Base-by-base conservation (phyloP, 345 rosid species). In the Syzygium oleosum region DNA sequence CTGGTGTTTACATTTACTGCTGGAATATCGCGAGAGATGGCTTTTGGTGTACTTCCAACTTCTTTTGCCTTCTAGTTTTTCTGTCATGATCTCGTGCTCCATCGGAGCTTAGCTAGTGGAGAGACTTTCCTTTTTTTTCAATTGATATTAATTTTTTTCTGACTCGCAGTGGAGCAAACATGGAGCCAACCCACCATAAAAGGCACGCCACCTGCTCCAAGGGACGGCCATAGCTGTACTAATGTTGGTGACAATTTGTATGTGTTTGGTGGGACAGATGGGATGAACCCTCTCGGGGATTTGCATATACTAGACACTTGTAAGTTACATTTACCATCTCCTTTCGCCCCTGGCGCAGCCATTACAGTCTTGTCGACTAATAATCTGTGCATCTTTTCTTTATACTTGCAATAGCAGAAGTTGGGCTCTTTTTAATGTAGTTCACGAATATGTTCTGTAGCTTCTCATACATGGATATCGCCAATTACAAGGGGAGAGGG, bases 261-360 rank as follows among this genome's bases (percentile, higher is more conserved):
- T 58, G 96, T 97, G 65, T 96, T 97, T 88, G 99, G 99, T 87
- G 99, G 99, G 88, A 96, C 99, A 54, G 99, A 97, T 93, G 98
- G 99, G 84, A 68, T 52, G 87, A 93, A 92, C 51, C 96, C 97
- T 90, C 97, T 96, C 61, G 93, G 90, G 65, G 98, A 98, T 94
- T 90, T 98, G 91, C 90, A 93, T 88, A 92, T 96, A 89, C 91
- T 96, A 80, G 96, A 96, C 84, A 94, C 98, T 53, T 90, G 99
- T 97, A 92, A 94, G 97, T 89, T 58, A 84, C 87, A 86, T 79
- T 87, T 61, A 21, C 43, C 17, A 8, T 84, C 54, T 80, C 31
- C 25, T 21, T 55, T 55, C 9, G 9, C 25, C 25, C 59, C 59
- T 55, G 46, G 51, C 43, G 46, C 38, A 23, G 34, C 29, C 27